phyloP scores from a whole-genome alignment of 495 filamentous ascomycete genomes.

The Aspergillus conjunctus region DNA sequence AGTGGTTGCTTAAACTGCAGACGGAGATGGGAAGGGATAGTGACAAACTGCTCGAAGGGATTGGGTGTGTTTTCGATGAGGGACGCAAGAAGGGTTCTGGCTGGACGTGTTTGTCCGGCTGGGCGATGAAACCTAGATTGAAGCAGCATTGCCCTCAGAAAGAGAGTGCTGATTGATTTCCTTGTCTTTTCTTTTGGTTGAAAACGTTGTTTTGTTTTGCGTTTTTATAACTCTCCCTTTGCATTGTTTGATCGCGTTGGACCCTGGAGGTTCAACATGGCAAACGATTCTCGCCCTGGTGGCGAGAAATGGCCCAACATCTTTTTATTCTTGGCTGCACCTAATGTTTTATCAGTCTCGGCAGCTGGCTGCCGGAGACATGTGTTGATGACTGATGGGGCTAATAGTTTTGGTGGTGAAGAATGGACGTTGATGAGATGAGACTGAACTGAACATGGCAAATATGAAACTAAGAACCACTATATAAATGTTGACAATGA shows the following conservation, averaged over 20 bases:
- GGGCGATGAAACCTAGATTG: conserved; percentile 79
- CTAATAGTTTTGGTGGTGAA: not conserved
- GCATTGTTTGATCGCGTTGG: not conserved
- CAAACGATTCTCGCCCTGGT: conserved; percentile 3
- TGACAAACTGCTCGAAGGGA: conserved; percentile 69
- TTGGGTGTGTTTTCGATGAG: conserved; percentile 82
- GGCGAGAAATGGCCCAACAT: not conserved
- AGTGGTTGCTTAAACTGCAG: conserved; percentile 87
- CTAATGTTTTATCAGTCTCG: not conserved
- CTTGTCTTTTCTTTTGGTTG: too few species aligned
- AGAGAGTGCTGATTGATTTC: not conserved
- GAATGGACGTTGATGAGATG: not conserved
- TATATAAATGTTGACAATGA: not conserved
- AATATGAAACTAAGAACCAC: not conserved
- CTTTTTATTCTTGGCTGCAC: not conserved
- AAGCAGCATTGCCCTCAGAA: conserved; percentile 14
- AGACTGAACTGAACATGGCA: not conserved
- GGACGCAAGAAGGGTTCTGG: conserved; percentile 74
- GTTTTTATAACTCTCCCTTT: conserved; percentile 7
- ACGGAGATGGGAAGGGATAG: conserved; percentile 75
- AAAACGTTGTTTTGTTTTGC: not conserved
- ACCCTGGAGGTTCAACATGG: conserved; percentile 16
- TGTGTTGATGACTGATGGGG: not conserved
- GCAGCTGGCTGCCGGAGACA: conserved; percentile 1
- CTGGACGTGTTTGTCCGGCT: conserved; percentile 87